A percentile compares a stretch with the other conserved stretches of the same genome.
phyloP scores from a whole-genome alignment of 192 early-diverging fungal species.

The Dissophora ornata region DNA sequence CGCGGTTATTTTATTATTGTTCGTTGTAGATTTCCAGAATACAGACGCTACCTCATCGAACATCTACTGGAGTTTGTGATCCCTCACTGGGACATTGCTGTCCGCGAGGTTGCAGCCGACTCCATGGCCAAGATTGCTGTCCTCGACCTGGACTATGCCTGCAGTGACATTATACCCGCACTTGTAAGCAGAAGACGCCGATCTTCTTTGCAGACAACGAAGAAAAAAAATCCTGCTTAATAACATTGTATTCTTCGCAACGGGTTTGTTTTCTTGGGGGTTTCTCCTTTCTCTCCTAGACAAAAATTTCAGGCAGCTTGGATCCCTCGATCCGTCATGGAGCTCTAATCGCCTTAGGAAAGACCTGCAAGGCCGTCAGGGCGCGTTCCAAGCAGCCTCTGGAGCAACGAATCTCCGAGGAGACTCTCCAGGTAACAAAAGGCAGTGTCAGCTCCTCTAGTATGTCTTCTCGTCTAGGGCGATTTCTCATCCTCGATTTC shows the following conservation, averaged over 20 bases:
- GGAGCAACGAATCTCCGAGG: conserved; percentile 18
- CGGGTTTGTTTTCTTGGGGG: too few species aligned
- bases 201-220: too few species aligned
- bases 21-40: conserved; percentile 74
- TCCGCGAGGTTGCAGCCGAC: conserved; percentile 82
- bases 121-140: conserved; percentile 74
- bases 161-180: conserved; percentile 62
- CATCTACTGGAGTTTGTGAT: conserved; percentile 76
- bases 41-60: conserved; percentile 75
- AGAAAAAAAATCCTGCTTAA: too few species aligned
- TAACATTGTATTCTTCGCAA: too few species aligned
- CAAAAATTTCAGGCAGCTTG: conserved; percentile 34
- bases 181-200: conserved; percentile 57
- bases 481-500: too few species aligned
- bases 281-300: neutral
- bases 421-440: conserved; percentile 18
- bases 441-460: too few species aligned
- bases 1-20: neutral
- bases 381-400: conserved; percentile 11
- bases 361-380: conserved; percentile 41
- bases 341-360: conserved; percentile 30
- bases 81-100: conserved; percentile 88
- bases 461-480: too few species aligned
- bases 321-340: conserved; percentile 48
- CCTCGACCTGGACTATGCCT: conserved; percentile 67